These are phyloP conservation scores for Coemansia sp. DNA, from an alignment of 192 early-diverging fungal genomes.

Conservation along the genomic window DNA sequence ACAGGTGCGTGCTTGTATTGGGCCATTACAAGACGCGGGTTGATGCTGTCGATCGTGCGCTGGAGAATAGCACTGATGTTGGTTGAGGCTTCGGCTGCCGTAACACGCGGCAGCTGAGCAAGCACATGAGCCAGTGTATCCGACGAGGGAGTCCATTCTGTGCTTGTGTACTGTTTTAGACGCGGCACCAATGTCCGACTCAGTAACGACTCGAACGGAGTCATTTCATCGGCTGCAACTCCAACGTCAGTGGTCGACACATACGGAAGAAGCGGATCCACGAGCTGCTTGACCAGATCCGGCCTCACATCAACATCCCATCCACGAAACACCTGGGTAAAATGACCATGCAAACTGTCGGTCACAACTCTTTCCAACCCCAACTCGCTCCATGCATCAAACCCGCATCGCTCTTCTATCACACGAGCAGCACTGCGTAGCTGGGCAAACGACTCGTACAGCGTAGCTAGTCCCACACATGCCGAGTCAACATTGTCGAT, in stretches of 20 bases:
- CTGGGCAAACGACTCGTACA: slow-evolving; percentile 17
- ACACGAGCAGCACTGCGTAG: slow-evolving; percentile 11
- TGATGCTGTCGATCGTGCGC: slow-evolving; percentile 22
- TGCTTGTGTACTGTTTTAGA: slow-evolving; percentile 33
- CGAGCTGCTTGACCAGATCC: slow-evolving; percentile 7
- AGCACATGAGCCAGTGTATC: slow-evolving; percentile 21
- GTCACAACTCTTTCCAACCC: slow-evolving; percentile 37
- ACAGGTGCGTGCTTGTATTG: neutral
- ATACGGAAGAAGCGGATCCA: slow-evolving; percentile 20
- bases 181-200: slow-evolving; percentile 24
- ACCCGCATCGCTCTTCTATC: slow-evolving; percentile 18
- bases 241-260: neutral
- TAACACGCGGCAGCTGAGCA: slow-evolving; percentile 18
- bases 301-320: slow-evolving; percentile 29
- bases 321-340: slow-evolving; percentile 14
- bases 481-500: slow-evolving; percentile 2
- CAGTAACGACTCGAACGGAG: slow-evolving; percentile 46
- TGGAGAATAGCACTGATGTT: slow-evolving; percentile 23
- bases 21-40: slow-evolving; percentile 23
- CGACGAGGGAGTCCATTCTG: slow-evolving; percentile 40
- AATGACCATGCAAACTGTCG: slow-evolving; percentile 8
- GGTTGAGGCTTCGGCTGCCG: slow-evolving; percentile 8
- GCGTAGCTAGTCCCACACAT: neutral
- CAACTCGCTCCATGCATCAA: slow-evolving; percentile 42
- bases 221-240: slow-evolving; percentile 11